Percentiles rank a stretch among this genome's conserved stretches.
Evolutionary conservation across 768 basidiomycete species (phyloP).

Genomic region (Phlebiopsis flavidoalba): DNA sequence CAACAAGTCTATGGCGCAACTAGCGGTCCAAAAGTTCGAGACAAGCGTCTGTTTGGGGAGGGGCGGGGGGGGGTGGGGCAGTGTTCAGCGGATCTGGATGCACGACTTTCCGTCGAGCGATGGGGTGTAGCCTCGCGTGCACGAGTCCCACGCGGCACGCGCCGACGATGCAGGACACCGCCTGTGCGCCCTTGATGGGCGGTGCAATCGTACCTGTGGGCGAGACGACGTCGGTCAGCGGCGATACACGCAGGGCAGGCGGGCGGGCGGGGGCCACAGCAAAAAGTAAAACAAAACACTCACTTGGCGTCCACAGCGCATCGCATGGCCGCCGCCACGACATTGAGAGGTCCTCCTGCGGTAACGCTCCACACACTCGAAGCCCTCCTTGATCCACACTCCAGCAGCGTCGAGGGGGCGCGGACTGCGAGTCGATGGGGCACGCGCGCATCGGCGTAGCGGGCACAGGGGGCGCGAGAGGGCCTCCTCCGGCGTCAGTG

Average conservation of each 20-base stretch:
- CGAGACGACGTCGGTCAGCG: neutral
- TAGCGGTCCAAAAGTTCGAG: neutral
- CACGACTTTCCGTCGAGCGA: constrained; percentile 16
- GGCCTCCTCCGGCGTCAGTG: constrained; percentile 12
- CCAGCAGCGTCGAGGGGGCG: constrained; percentile 14
- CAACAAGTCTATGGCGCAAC: neutral
- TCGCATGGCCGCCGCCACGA: constrained; percentile 30
- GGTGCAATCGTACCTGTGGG: constrained; percentile 25
- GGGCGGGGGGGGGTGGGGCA: neutral
- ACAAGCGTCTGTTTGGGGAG: neutral
- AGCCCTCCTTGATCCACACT: constrained; percentile 19
- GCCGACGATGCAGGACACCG: constrained; percentile 25
- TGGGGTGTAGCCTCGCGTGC: constrained; percentile 20
- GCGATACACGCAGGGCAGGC: neutral
- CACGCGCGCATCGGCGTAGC: constrained; percentile 16
- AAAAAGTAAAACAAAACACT: constrained; percentile 9
- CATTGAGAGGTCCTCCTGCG: constrained; percentile 21
- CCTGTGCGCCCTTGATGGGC: constrained; percentile 17
- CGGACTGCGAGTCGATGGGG: constrained; percentile 12
- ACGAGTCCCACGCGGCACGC: constrained; percentile 22
- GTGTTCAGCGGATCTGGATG: neutral
- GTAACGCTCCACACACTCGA: constrained; percentile 29
- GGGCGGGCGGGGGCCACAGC: neutral
- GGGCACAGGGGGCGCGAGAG: constrained; percentile 19
- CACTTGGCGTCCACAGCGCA: constrained; percentile 18